phyloP scores from a whole-genome alignment of 768 basidiomycete genomes.

The Auriscalpium vulgare region DNA sequence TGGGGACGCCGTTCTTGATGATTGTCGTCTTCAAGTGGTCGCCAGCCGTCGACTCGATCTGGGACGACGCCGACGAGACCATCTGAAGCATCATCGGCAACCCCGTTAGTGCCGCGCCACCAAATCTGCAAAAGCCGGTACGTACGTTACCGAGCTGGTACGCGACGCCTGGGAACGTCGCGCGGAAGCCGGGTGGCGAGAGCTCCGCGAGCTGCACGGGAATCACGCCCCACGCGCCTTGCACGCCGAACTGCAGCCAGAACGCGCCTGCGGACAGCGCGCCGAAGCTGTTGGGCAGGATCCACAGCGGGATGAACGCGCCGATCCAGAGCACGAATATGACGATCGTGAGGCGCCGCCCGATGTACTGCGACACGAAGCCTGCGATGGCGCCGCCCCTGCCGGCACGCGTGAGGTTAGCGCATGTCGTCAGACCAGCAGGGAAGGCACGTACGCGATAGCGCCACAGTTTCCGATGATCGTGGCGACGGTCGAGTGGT shows the following conservation, averaged over 20 bases:
- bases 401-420: background rate
- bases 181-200: constrained; percentile 41
- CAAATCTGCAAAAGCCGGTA: background rate
- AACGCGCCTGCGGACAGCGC: constrained; percentile 41
- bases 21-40: constrained; percentile 30
- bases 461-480: constrained; percentile 33
- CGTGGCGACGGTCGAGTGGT: constrained; percentile 32
- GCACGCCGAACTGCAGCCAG: constrained; percentile 39
- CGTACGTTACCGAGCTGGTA: constrained; percentile 36
- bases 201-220: constrained; percentile 41
- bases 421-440: background rate
- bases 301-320: constrained; percentile 33
- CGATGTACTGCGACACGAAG: constrained; percentile 32
- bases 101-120: background rate
- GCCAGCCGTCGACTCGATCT: constrained; percentile 43
- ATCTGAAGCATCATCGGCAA: constrained; percentile 22
- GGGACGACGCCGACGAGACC: constrained; percentile 37
- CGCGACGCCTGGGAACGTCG: constrained; percentile 36
- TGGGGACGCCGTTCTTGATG: constrained; percentile 17
- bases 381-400: constrained; percentile 34
- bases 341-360: constrained; percentile 39
- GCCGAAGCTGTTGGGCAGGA: constrained; percentile 32
- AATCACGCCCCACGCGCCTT: constrained; percentile 27
- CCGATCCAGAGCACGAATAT: constrained; percentile 26
- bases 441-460: constrained; percentile 16